Percentiles rank a stretch among this genome's conserved stretches.
Conservation (phyloP, 345 rosid genomes). For the Lumnitzera racemosa region DNA sequence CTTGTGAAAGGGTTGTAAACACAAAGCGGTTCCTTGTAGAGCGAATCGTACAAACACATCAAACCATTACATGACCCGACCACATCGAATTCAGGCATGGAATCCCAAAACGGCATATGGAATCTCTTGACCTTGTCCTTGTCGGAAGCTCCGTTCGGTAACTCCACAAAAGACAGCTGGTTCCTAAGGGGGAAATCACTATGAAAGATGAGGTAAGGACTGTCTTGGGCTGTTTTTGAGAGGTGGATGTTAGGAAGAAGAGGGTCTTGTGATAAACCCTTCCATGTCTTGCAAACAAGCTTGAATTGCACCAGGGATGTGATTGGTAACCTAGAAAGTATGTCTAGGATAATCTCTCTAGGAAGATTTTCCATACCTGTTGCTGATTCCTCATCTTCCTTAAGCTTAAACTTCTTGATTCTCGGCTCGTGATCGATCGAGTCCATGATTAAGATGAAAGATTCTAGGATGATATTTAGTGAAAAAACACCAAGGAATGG, state of each 20-base stretch:
- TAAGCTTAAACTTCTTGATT: slow-evolving; percentile 2
- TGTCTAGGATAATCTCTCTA: slow-evolving; percentile 17
- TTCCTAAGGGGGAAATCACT: slow-evolving; percentile 29
- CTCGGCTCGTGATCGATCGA: slow-evolving; percentile 3
- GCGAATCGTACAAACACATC: slow-evolving; percentile 28
- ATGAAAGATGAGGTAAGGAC: slow-evolving; percentile 37
- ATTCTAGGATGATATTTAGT: background rate
- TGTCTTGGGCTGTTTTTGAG: slow-evolving; percentile 1
- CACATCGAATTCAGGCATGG: slow-evolving; percentile 28
- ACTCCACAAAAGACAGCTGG: slow-evolving; percentile 30
- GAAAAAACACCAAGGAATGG: slow-evolving; percentile 1
- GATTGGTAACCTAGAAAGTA: slow-evolving; percentile 25
- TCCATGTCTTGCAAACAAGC: slow-evolving; percentile 34
- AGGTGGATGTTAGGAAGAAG: slow-evolving; percentile 14
- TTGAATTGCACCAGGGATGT: slow-evolving; percentile 27
- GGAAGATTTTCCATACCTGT: slow-evolving; percentile 22
- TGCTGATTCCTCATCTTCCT: background rate
- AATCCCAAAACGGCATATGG: slow-evolving; percentile 18
- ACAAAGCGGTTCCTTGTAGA: slow-evolving; percentile 13
- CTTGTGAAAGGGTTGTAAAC: slow-evolving; percentile 36
- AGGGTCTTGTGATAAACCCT: slow-evolving; percentile 16
- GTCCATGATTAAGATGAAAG: background rate
- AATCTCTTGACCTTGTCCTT: slow-evolving; percentile 19
- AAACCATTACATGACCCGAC: slow-evolving; percentile 43
- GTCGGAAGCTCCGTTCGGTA: slow-evolving; percentile 10